Base-by-base conservation (phyloP, 2,329 filamentous ascomycete species). In the Byssoonygena ceratinophila region DNA sequence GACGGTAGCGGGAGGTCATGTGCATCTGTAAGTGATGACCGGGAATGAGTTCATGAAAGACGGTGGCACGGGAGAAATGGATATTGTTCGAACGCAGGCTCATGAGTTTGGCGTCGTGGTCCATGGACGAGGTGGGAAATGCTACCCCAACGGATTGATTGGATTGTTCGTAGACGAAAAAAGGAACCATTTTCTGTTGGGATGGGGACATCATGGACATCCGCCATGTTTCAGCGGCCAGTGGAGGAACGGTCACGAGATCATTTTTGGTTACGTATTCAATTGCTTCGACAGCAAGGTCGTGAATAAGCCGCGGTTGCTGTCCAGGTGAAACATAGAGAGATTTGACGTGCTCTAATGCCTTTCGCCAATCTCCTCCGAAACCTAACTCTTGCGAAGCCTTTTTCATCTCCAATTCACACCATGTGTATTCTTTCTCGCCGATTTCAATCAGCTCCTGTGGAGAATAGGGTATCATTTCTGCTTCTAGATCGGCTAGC, bases 21-120 rank as follows among this genome's bases (percentile, higher is more conserved):
- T 75, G 73, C 14, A 74, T 63, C 59, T 81, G 78, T 25, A 80
- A 66, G 48, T 78, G 71, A 55, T 81, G 78, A 0, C 79, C 79
- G 0, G 79, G 78, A 12, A 82, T 76, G 63, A 81, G 74, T 62
- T 82, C 79, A 60, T 82, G 79, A 59, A 82, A 81, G 1, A 79
- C 78, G 0, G 78, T 81, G 4, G 78, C 76, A 1, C 75, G 73
- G 3, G 76, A 68, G 62, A 81, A 79, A 59, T 79, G 75, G 0
- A 71, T 69, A 58, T 78, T 80, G 63, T 82, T 82, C 9, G 77
- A 76, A 16, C 78, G 73, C 71, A 81, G 75, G 50, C 74, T 74
- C 78, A 81, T 81, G 57, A 76, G 60, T 63, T 82, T 82, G 31
- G 74, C 68, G 16, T 69, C 71, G 57, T 81, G 76, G 3, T 64